Evolutionary conservation across 2,329 filamentous ascomycete species (phyloP).

Genomic region (Coniosporium tulheliwenetii): DNA sequence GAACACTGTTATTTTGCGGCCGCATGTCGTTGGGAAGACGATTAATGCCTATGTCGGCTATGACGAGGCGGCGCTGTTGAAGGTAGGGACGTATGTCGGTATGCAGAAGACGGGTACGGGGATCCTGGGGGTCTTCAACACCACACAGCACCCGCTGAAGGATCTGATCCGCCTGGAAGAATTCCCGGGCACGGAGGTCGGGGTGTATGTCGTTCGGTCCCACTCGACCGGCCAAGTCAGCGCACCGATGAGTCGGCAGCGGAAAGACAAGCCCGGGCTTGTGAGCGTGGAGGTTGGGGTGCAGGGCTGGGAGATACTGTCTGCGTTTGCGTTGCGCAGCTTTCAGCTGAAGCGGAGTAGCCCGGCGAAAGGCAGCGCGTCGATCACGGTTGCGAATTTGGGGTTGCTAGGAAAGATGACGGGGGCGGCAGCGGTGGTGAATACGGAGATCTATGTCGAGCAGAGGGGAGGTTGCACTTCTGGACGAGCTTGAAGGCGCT

Average conservation of each 20-base stretch:
- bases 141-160: constrained; percentile 43
- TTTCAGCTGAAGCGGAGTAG: constrained; percentile 33
- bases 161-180: constrained; percentile 55
- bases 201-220: constrained; percentile 55
- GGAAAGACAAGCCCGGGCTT: constrained; percentile 27
- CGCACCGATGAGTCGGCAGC: constrained; percentile 25
- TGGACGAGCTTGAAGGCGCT: constrained; percentile 64
- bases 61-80: constrained; percentile 56
- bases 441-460: constrained; percentile 41
- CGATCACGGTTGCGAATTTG: constrained; percentile 48
- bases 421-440: constrained; percentile 61
- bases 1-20: constrained; percentile 67
- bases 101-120: constrained; percentile 51
- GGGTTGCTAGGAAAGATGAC: constrained; percentile 83
- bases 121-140: constrained; percentile 76
- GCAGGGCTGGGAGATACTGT: constrained; percentile 67
- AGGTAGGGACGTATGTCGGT: constrained; percentile 66
- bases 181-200: constrained; percentile 54
- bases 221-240: constrained; percentile 53
- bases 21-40: constrained; percentile 56
- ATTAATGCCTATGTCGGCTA: constrained; percentile 63
- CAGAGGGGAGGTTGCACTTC: constrained; percentile 46
- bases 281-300: constrained; percentile 47
- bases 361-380: constrained; percentile 14
- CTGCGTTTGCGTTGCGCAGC: constrained; percentile 49